Evolutionary conservation across 2,329 filamentous ascomycete species (phyloP).

Genomic region (Clonostachys rosea): DNA sequence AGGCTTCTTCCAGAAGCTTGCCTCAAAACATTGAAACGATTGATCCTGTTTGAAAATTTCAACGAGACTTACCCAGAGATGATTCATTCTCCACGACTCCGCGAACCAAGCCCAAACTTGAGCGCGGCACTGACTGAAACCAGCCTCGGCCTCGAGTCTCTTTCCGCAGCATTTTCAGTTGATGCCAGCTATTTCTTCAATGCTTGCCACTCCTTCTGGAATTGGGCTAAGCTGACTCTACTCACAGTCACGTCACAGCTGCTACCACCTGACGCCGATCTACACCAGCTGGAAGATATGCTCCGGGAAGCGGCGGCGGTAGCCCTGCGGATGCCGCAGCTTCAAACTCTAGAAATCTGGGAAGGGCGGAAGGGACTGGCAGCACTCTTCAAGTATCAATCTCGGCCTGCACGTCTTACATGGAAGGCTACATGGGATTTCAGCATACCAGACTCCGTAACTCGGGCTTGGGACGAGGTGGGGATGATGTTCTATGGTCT

Average conservation of each 20-base stretch:
- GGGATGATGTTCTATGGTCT: not conserved
- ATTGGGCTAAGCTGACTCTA: slow-evolving; percentile 19
- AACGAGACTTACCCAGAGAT: slow-evolving; percentile 15
- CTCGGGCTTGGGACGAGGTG: slow-evolving; percentile 11
- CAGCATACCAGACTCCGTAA: slow-evolving; percentile 1
- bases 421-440: slow-evolving; percentile 7
- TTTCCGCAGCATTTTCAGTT: slow-evolving; percentile 22
- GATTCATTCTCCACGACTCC: slow-evolving; percentile 5
- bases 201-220: slow-evolving; percentile 12
- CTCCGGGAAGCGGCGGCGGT: slow-evolving; percentile 14
- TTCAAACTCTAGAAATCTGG: slow-evolving; percentile 23
- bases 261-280: slow-evolving; percentile 8
- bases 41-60: slow-evolving; percentile 17
- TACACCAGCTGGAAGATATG: slow-evolving; percentile 11
- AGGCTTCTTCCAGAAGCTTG: slow-evolving; percentile 4
- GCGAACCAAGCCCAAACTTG: slow-evolving; percentile 12
- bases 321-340: slow-evolving; percentile 18
- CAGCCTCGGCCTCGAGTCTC: slow-evolving; percentile 16
- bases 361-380: slow-evolving; percentile 15
- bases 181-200: slow-evolving; percentile 23
- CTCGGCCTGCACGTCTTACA: slow-evolving; percentile 4
- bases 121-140: slow-evolving; percentile 18
- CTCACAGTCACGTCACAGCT: slow-evolving; percentile 21
- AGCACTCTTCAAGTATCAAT: slow-evolving; percentile 13
- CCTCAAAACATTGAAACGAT: not conserved